Conservation (phyloP, 306 rosid genomes). For the Quercus gilva region DNA sequence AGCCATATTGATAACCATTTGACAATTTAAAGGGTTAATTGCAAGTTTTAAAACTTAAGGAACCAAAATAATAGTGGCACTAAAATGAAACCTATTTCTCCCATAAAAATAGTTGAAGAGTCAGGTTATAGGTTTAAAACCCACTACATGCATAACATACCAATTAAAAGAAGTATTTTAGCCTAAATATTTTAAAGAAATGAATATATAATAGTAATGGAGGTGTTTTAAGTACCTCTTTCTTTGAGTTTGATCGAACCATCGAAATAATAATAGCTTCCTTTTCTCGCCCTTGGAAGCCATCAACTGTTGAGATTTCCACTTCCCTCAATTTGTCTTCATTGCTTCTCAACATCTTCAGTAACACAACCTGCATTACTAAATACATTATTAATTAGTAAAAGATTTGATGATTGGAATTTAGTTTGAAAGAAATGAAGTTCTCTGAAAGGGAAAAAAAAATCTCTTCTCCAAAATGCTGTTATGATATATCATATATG, state of each 20-base stretch:
- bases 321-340: constrained; percentile 67
- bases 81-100: not conserved
- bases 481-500: no score
- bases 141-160: no score
- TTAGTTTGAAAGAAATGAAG: no score
- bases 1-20: no score
- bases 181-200: not conserved
- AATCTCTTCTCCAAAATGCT: no score
- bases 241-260: constrained; percentile 91
- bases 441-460: no score
- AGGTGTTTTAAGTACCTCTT: constrained; percentile 58
- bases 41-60: no score
- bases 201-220: not conserved
- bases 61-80: no score
- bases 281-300: constrained; percentile 97
- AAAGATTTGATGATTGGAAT: not conserved
- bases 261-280: constrained; percentile 92
- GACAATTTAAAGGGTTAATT: no score
- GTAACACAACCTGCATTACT: constrained; percentile 71
- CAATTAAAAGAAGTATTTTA: no score
- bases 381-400: not conserved
- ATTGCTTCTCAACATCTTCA: constrained; percentile 76
- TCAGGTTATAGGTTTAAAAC: no score
- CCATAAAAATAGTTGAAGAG: no score
- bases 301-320: constrained; percentile 97